A percentile compares a stretch with the other conserved stretches of the same genome.
Conservation (phyloP, 139 green algal genomes). For the Micromonas commoda region DNA sequence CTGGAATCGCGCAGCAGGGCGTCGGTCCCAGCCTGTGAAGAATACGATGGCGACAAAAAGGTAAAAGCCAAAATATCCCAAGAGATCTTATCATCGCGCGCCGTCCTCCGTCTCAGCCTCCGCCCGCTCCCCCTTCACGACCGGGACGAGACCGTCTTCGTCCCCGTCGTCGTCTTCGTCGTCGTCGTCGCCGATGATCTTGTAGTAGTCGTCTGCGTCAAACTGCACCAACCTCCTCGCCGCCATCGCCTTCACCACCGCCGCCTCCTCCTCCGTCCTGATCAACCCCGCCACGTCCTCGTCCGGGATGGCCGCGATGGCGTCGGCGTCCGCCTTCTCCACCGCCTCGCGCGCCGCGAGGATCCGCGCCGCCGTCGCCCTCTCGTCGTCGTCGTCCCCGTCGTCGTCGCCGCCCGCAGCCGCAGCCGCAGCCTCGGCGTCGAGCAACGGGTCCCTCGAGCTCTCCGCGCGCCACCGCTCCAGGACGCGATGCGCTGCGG, state of each 20-base stretch:
- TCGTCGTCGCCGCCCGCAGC: no score
- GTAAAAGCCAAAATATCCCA: no score
- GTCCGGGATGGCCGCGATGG: not conserved
- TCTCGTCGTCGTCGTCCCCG: no score
- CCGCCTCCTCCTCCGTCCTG: not conserved
- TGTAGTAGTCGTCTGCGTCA: not conserved
- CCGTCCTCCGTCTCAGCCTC: not conserved
- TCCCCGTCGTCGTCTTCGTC: not conserved
- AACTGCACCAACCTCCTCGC: not conserved
- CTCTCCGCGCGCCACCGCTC: not conserved
- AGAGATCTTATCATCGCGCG: no score
- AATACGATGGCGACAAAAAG: no score
- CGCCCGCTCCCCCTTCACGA: not conserved
- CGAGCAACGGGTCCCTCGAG: no score
- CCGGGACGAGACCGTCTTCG: no score
- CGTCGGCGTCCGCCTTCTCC: not conserved
- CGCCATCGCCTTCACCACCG: not conserved
- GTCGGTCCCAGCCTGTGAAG: not conserved
- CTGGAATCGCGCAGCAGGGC: conserved; percentile 3
- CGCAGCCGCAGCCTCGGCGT: no score
- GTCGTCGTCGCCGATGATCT: not conserved
- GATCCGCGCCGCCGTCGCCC: no score
- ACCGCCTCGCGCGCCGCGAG: no score
- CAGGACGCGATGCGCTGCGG: not conserved
- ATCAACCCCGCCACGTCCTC: not conserved